Base-by-base conservation (phyloP, 805 yeast species). In the Saccharomycopsis oosterbeekiorum region DNA sequence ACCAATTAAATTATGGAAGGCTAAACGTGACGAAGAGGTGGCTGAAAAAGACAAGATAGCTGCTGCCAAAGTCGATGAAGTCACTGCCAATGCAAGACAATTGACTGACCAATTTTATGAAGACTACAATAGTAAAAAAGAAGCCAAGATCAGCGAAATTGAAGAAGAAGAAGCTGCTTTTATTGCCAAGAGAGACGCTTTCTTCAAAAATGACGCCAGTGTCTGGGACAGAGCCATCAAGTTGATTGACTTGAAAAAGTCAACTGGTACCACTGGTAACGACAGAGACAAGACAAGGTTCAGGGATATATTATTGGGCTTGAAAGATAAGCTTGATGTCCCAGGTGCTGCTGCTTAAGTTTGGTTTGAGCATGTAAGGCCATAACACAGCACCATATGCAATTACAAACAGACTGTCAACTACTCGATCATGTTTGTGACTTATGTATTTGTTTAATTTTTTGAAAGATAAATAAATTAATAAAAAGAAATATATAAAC, bases 331-430 rank as follows among this genome's bases (percentile, higher is more conserved):
- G 67, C 80, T 79, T 57, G 78, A 80, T 64, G 93, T 83, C 57
- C 94, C 94, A 29, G 93, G 92, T 43, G 91, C 90, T 43, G 87
- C 80, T 37, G 88, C 88, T 14, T 83, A 82, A 70, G 78, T 37
- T 12, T 37, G 70, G 78, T 10, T 12, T 37, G 5, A 37, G 9
- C 9, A 37, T 37, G 41, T 12, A 5, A 37, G 41, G 41, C 9
- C 41, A 29, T 29, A n/a, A n/a, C n/a, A n/a, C n/a, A n/a, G n/a
- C n/a, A n/a, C n/a, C n/a, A n/a, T n/a, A n/a, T 29, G 34, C 34
- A 29, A 29, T 4, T 29, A 29, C 6, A 29, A 4, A 29, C 3
- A 29, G 34, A 29, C 34, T 29, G 6, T 29, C n/a, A n/a, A n/a
- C n/a, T n/a, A n/a, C n/a, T n/a, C n/a, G n/a, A n/a, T n/a, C n/a